Conservation (phyloP, 352 stramenopile genomes). For the Elongisporangium prolatum region DNA sequence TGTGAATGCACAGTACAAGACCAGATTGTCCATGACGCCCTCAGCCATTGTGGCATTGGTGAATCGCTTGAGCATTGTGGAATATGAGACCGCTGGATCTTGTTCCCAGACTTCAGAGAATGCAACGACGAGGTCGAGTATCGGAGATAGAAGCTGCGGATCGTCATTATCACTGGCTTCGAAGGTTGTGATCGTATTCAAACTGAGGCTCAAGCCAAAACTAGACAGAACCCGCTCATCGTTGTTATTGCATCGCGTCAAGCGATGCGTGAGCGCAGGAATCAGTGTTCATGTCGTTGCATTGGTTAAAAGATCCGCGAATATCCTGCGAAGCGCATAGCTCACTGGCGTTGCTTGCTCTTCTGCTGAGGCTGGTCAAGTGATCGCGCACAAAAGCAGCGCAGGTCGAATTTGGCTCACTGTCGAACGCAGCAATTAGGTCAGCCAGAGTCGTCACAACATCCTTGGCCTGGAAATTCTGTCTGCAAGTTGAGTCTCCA, state of each 20-base stretch:
- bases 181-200: background rate
- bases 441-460: constrained; percentile 10
- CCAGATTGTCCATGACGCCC: constrained; percentile 14
- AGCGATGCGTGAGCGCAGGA: constrained; percentile 25
- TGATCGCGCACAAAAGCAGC: constrained; percentile 7
- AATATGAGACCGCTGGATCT: constrained; percentile 9
- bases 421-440: constrained; percentile 17
- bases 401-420: constrained; percentile 18
- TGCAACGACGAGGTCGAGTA: constrained; percentile 42
- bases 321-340: constrained; percentile 11
- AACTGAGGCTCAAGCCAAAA: constrained; percentile 14
- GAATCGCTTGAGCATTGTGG: constrained; percentile 18
- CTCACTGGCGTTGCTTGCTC: constrained; percentile 10
- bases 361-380: background rate
- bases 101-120: constrained; percentile 53
- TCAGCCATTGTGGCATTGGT: constrained; percentile 16
- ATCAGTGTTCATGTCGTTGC: constrained; percentile 21
- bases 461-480: constrained; percentile 10
- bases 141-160: constrained; percentile 7
- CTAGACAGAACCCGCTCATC: constrained; percentile 21
- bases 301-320: constrained; percentile 23
- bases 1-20: constrained; percentile 49
- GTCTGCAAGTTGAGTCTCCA: constrained; percentile 11
- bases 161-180: constrained; percentile 16
- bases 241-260: constrained; percentile 21